phyloP scores from a whole-genome alignment of 2,329 filamentous ascomycete species.

The Didymella lethalis region DNA sequence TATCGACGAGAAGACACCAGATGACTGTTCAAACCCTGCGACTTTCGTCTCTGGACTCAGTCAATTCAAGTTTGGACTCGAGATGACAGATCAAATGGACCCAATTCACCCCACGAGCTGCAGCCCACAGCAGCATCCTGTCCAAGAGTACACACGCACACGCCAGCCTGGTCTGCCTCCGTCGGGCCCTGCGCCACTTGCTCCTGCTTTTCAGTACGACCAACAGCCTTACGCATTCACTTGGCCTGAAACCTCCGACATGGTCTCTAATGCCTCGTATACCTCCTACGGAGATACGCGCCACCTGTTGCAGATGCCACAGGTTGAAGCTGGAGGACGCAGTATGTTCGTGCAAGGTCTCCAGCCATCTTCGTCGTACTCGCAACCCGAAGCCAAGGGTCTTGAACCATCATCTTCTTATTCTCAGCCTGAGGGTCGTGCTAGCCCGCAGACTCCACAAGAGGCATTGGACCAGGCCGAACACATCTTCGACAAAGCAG shows the following conservation, averaged over 20 bases:
- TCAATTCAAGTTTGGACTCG: slow-evolving; percentile 40
- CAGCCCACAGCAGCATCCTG: slow-evolving; percentile 1
- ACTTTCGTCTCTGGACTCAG: slow-evolving; percentile 25
- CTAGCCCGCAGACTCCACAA: slow-evolving; percentile 30
- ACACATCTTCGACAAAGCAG: slow-evolving; percentile 37
- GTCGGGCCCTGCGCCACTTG: slow-evolving; percentile 33
- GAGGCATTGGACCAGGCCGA: slow-evolving; percentile 44
- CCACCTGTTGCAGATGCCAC: slow-evolving; percentile 39
- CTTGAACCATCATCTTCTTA: slow-evolving; percentile 41
- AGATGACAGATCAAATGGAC: background rate
- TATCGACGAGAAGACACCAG: background rate
- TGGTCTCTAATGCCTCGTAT: slow-evolving; percentile 38
- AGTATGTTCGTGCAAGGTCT: slow-evolving; percentile 11
- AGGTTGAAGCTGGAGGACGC: slow-evolving; percentile 12
- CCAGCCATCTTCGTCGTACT: slow-evolving; percentile 38
- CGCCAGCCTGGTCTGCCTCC: slow-evolving; percentile 36
- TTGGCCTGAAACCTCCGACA: slow-evolving; percentile 28
- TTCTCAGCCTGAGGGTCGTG: slow-evolving; percentile 29
- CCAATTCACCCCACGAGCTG: background rate
- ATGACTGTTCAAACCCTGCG: slow-evolving; percentile 7
- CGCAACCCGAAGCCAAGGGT: slow-evolving; percentile 21
- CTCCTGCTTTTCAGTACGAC: slow-evolving; percentile 38
- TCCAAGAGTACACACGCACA: slow-evolving; percentile 19
- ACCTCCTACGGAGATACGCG: slow-evolving; percentile 50
- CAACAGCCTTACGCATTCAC: slow-evolving; percentile 16